Conservation (phyloP, 2,329 filamentous ascomycete genomes). For the Sarocladium strictum region DNA sequence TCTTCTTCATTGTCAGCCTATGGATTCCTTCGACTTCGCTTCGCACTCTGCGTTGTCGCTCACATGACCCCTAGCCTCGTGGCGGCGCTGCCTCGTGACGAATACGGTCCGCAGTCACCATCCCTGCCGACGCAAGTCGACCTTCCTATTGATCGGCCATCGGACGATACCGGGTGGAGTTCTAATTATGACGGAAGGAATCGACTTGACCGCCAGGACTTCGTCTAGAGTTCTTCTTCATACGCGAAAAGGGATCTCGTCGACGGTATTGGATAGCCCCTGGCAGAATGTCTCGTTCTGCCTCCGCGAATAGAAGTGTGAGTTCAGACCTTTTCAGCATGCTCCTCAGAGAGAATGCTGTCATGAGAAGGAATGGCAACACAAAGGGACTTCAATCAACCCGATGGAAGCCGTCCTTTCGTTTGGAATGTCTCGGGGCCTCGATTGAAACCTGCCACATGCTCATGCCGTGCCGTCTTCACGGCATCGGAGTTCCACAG, state of each 20-base stretch:
- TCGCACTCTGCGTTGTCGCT: not conserved
- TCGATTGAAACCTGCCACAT: not conserved
- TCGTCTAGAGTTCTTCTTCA: not conserved
- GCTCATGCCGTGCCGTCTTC: not conserved
- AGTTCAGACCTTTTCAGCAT: not conserved
- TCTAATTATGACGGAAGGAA: not conserved
- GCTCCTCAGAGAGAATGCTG: not conserved
- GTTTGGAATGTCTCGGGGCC: not conserved
- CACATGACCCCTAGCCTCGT: not conserved
- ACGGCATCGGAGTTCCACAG: not conserved
- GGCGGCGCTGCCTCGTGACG: not conserved
- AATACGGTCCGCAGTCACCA: not conserved
- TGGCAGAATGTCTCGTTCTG: not conserved
- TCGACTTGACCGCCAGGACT: not conserved
- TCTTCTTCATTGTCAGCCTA: not conserved
- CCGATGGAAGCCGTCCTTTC: not conserved
- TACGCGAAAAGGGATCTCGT: too few species aligned
- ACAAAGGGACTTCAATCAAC: not conserved
- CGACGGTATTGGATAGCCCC: not conserved
- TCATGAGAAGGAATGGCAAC: not conserved
- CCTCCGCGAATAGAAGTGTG: not conserved
- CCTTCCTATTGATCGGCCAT: not conserved
- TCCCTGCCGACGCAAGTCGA: not conserved
- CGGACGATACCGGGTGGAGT: not conserved
- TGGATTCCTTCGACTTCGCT: not conserved